Conservation (phyloP, 2,329 filamentous ascomycete species). For the Hymenoscyphus occultus region DNA sequence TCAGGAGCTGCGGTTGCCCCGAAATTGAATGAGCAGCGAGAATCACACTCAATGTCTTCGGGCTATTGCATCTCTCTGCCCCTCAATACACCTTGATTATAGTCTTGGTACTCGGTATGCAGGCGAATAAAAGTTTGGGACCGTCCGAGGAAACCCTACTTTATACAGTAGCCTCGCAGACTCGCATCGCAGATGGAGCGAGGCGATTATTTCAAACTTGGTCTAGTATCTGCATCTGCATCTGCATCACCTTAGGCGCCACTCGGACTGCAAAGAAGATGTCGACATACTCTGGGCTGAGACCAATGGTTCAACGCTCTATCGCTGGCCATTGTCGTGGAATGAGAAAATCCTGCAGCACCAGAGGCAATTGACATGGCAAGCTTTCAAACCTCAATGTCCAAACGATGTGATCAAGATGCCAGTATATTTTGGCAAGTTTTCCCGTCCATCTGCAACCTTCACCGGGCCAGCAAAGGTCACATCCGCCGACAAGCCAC, state of each 20-base stretch:
- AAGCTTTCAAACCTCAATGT: not conserved
- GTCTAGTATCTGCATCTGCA: constrained; percentile 1
- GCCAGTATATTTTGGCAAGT: not conserved
- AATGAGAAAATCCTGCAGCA: too few relatives aligned
- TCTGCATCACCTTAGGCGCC: constrained; percentile 6
- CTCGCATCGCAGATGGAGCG: constrained; percentile 8
- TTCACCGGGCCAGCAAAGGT: not conserved
- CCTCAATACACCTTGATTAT: not conserved
- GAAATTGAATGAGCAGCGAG: not conserved
- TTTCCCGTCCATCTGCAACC: not conserved
- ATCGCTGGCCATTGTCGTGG: not conserved
- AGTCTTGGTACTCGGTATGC: constrained; percentile 4
- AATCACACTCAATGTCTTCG: not conserved
- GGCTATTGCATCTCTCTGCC: not conserved
- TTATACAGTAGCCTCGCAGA: not conserved
- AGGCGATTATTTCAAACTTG: constrained; percentile 7
- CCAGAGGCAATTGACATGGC: too few relatives aligned
- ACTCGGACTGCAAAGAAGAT: constrained; percentile 1
- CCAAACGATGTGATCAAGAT: not conserved
- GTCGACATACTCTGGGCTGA: constrained; percentile 2
- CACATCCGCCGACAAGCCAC: constrained; percentile 12
- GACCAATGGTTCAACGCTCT: not conserved
- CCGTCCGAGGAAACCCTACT: not conserved
- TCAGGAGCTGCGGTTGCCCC: not conserved
- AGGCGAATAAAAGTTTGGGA: not conserved